A percentile compares a stretch with the other conserved stretches of the same genome.
These are phyloP conservation scores for Truncatella angustata DNA, from an alignment of 2,329 filamentous ascomycete species.

Conservation along the genomic window DNA sequence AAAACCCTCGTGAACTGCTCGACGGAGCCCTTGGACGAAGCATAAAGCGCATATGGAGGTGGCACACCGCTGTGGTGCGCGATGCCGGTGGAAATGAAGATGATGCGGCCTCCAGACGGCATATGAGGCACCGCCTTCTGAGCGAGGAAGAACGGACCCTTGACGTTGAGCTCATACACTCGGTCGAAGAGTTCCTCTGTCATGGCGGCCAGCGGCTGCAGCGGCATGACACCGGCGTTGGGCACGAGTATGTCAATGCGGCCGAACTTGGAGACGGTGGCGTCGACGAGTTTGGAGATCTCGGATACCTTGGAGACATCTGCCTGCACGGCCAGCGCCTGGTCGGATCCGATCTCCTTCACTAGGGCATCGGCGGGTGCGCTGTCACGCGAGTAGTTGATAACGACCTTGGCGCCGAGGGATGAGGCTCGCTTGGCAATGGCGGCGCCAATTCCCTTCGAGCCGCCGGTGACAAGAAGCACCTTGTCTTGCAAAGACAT, in stretches of 20 bases:
- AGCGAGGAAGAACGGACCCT: constrained; percentile 53
- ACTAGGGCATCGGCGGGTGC: constrained; percentile 44
- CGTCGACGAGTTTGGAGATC: constrained; percentile 47
- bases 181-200: constrained; percentile 51
- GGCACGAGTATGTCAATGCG: constrained; percentile 58
- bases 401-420: constrained; percentile 54
- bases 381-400: constrained; percentile 54
- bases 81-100: constrained; percentile 49
- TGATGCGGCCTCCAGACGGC: constrained; percentile 43
- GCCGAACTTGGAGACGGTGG: constrained; percentile 47
- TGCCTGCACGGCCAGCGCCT: constrained; percentile 53
- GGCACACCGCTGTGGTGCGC: constrained; percentile 28
- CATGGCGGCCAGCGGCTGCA: constrained; percentile 46
- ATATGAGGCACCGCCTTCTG: constrained; percentile 53
- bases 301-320: constrained; percentile 46
- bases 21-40: constrained; percentile 56
- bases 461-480: constrained; percentile 53
- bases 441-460: constrained; percentile 59
- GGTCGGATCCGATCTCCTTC: constrained; percentile 46
- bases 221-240: constrained; percentile 52
- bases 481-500: constrained; percentile 36
- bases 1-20: constrained; percentile 56
- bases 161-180: constrained; percentile 52
- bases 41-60: constrained; percentile 50
- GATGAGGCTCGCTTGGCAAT: constrained; percentile 56